Base-by-base conservation (phyloP, 78 protist species). In the Dictyostelium purpureum region DNA sequence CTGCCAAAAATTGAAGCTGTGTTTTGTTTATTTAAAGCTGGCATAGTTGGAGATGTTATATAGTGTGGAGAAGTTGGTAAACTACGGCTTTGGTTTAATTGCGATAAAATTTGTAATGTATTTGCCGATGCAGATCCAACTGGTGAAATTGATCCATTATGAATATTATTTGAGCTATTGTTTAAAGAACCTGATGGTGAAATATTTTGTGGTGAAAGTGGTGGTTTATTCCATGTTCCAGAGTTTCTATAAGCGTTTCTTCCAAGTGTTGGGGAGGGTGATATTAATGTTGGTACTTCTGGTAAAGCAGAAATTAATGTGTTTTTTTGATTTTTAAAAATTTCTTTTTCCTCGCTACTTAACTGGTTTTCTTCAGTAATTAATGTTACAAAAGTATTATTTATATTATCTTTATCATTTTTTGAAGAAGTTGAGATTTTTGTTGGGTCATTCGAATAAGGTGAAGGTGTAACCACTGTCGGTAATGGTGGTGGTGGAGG, bases 241-340 rank as follows among this genome's bases (percentile, higher is more conserved):
- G 70, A 37, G 18, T 38, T 57, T 35, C 65, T 79, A 38, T 42
- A n/a, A 38, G 14, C 54, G 33, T 69, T 42, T 69, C 47, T 21
- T 21, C 49, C 5, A 1, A 75, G 21, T 69, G 90, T 38, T 37
- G 80, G 40, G 7, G 90, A 42, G 14, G 90, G 59, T 83, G 90
- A 77, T 35, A 52, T 71, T 9, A 21, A 79, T 40, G 33, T 21
- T 40, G 85, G 85, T 28, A 77, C 49, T 26, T 52, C 47, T 11
- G 85, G 40, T 40, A 59, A 24, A 37, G 35, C 37, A 10, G 73
- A 28, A 49, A 73, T 40, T 47, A 47, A 40, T 21, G 21, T 43
- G 6, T 69, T 35, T 4, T 69, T 38, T 38, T 26, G 37, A 10
- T 18, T 24, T 33, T 63, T 63, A 63, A 63, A 21, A 6, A 37